Evolutionary conservation across 2,329 filamentous ascomycete genomes (phyloP), one percentile per base, ranked within the genome.

Genomic region (Aspergillus amoenus): DNA sequence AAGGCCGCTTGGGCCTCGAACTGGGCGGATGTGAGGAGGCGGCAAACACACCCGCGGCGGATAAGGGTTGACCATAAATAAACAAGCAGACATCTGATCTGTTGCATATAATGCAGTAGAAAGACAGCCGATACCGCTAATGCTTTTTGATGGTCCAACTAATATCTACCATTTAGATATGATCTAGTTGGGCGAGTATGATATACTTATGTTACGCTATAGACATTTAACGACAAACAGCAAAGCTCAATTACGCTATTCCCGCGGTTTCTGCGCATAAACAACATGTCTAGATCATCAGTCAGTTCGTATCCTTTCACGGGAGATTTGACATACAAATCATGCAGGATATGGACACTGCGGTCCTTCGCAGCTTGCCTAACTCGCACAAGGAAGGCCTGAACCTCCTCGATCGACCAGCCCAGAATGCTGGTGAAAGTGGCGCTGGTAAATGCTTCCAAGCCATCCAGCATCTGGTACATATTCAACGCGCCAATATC

Each of bases 271-370:
- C 37, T 50, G 53, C 3, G 46, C 46, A 51, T 56, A 56, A 4
- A 56, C 47, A 2, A 56, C 46, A 17, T 56, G 46, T 30, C 53
- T 56, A 27, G 2, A 24, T 11, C 9, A 55, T 6, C 15, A 37
- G 9, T 24, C n/a, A 42, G 40, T 8, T 17, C 4, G 2, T 18
- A n/a, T 17, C 17, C 3, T 15, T 32, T 48, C 30, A 41, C 1
- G 41, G 21, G 27, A 39, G 1, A 24, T 5, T 3, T 24, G 11
- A 57, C 50, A 17, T 27, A 53, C 49, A 57, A 53, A 5, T 57
- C 42, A 49, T 49, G 49, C 55, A 57, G 49, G 49, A 57, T 49
- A 49, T 53, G 49, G 4, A 57, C 55, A 3, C 37, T 40, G 3
- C 45, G 37, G 11, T 30, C n/a, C 42, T 53, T 53, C 17, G 49